Evolutionary conservation across 1,284 basidiomycete genomes (phyloP), one percentile per base, ranked within the genome.

Genomic region (Trichosporon sp.): DNA sequence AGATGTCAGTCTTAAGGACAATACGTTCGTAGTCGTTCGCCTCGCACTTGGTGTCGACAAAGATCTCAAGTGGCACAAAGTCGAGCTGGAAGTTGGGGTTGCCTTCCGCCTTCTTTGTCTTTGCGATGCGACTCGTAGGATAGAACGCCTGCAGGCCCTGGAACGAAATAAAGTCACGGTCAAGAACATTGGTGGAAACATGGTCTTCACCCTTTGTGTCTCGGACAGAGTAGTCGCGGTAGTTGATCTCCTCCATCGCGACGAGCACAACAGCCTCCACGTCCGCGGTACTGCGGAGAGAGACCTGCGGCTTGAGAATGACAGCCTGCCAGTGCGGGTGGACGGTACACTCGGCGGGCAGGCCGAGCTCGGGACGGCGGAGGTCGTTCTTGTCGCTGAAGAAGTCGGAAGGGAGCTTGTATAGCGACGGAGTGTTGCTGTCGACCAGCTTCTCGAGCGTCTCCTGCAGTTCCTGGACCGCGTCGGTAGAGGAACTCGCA

Each of bases 221-320:
- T 85, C 92, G 87, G 74, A 98, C 91, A 10, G 88, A 86, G 82
- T 91, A 96, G 19, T 89, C 89, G 81, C 92, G 91, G 74, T 96
- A 85, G 72, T 92, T 92, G 7, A 92, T 90, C 76, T 94, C 91
- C 35, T 92, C 89, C 21, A 95, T 92, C 11, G 93, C 90, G 7
- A 98, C 86, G 38, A 97, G 87, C 70, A 93, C 88, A 16, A 91
- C 89, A 1, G 90, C 88, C 68, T 90, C 88, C 26, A 86, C 83
- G 59, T 88, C 86, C 0, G 86, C 84, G 56, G 91, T 89, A 75
- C 90, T 92, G 46, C 89, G 87, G 35, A 98, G 85, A 2, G 96
- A 90, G 65, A 98, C 88, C 82, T 98, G 96, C 16, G 96, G 96
- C 79, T 96, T 96, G 71, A 97, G 85, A 16, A 98, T 87, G 31